These are phyloP conservation scores for Globisporangium parvum DNA, from an alignment of 352 stramenopile genomes.

Conservation along the genomic window DNA sequence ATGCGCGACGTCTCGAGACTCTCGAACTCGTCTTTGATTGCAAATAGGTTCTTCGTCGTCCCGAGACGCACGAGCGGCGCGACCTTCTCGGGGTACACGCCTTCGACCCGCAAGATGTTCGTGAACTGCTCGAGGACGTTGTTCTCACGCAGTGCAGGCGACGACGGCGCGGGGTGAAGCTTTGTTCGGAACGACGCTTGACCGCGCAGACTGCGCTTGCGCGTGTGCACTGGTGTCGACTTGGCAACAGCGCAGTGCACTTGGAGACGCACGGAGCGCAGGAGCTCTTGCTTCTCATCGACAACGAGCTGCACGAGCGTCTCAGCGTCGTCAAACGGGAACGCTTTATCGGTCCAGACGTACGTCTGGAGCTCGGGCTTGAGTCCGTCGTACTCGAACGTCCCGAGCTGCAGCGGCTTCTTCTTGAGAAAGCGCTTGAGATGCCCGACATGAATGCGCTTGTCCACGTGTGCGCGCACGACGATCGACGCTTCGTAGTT, in stretches of 20 bases:
- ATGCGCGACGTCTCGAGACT: slow-evolving; percentile 13
- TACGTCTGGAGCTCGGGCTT: slow-evolving; percentile 65
- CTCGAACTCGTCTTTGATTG: slow-evolving; percentile 19
- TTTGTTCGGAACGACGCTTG: slow-evolving; percentile 27
- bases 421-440: slow-evolving; percentile 38
- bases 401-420: slow-evolving; percentile 24
- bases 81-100: slow-evolving; percentile 53
- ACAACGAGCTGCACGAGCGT: slow-evolving; percentile 83
- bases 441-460: slow-evolving; percentile 43
- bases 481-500: slow-evolving; percentile 85
- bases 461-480: slow-evolving; percentile 75
- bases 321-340: slow-evolving; percentile 78
- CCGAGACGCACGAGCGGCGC: slow-evolving; percentile 49
- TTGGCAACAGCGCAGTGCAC: slow-evolving; percentile 50
- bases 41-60: slow-evolving; percentile 44
- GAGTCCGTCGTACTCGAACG: slow-evolving; percentile 34
- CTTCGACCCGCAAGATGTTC: slow-evolving; percentile 37
- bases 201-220: slow-evolving; percentile 18
- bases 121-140: slow-evolving; percentile 62
- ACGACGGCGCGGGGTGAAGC: slow-evolving; percentile 40
- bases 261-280: slow-evolving; percentile 59
- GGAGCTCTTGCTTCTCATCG: slow-evolving; percentile 50
- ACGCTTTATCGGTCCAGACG: slow-evolving; percentile 73
- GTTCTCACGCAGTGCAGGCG: slow-evolving; percentile 41
- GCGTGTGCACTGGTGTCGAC: slow-evolving; percentile 34